phyloP scores from a whole-genome alignment of 768 basidiomycete species.

The Leccinum incarnatum region DNA sequence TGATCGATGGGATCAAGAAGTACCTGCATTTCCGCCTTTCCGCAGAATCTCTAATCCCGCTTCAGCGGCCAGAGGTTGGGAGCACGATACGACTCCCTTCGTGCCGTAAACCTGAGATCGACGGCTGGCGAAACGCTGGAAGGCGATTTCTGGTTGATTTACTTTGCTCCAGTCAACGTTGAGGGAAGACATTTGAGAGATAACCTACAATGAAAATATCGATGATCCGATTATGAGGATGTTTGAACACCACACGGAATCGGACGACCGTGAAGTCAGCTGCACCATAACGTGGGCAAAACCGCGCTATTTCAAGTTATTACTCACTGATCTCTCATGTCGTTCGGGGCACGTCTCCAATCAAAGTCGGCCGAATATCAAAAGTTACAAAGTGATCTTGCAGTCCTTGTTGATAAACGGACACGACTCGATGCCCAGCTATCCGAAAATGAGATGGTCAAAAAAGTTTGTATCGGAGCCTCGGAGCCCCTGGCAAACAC shows the following conservation, averaged over 20 bases:
- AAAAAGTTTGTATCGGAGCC: slow-evolving; percentile 57
- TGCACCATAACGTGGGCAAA: slow-evolving; percentile 5
- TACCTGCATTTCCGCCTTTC: slow-evolving; percentile 95
- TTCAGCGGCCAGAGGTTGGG: slow-evolving; percentile 88
- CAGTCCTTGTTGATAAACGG: slow-evolving; percentile 70
- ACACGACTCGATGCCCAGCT: slow-evolving; percentile 89
- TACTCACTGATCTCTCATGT: slow-evolving; percentile 37
- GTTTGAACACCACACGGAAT: background rate
- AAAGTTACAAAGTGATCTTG: slow-evolving; percentile 73
- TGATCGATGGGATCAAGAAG: too few species aligned
- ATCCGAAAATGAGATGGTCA: slow-evolving; percentile 88
- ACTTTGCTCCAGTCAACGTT: slow-evolving; percentile 59
- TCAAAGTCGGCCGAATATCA: slow-evolving; percentile 72
- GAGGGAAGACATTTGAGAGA: slow-evolving; percentile 25
- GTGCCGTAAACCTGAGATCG: slow-evolving; percentile 84
- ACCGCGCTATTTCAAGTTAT: background rate
- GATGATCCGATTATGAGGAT: background rate
- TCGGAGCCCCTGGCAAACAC: background rate
- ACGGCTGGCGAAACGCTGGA: slow-evolving; percentile 77
- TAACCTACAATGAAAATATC: background rate
- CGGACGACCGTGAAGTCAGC: slow-evolving; percentile 4
- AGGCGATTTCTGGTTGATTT: slow-evolving; percentile 59
- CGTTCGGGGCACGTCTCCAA: slow-evolving; percentile 62
- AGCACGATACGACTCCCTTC: slow-evolving; percentile 84
- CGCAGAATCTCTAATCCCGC: slow-evolving; percentile 90